Evolutionary conservation across 2,329 filamentous ascomycete species (phyloP).

Genomic region (Xylariaceae sp.): DNA sequence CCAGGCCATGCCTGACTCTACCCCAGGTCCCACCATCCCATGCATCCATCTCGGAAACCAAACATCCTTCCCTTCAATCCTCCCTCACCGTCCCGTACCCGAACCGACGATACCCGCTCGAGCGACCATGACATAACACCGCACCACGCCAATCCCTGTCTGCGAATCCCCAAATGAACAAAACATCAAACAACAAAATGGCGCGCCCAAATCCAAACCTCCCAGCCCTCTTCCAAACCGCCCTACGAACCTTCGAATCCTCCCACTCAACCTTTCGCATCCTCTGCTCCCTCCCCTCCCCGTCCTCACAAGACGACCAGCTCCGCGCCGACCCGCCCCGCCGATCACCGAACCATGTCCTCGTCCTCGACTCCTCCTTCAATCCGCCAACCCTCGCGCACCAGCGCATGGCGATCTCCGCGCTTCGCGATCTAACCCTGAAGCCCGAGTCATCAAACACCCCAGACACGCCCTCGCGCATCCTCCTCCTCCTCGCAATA

Average conservation of each 20-base stretch:
- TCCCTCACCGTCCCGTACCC: background rate
- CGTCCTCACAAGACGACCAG: background rate
- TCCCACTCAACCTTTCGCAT: slow-evolving; percentile 42
- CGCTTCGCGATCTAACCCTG: slow-evolving; percentile 25
- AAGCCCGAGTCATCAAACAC: background rate
- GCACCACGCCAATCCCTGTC: background rate
- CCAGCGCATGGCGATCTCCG: slow-evolving; percentile 50
- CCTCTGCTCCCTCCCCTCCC: slow-evolving; percentile 38
- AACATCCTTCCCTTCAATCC: background rate
- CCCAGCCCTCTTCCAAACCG: slow-evolving; percentile 39
- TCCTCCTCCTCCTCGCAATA: slow-evolving; percentile 56
- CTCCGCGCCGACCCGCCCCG: slow-evolving; percentile 20
- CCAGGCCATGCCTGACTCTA: background rate
- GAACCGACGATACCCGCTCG: too few species aligned
- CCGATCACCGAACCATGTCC: slow-evolving; percentile 35
- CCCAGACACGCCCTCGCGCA: slow-evolving; percentile 28
- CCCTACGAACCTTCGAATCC: slow-evolving; percentile 41
- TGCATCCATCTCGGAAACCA: background rate
- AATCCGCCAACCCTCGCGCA: slow-evolving; percentile 63
- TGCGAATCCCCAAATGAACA: background rate
- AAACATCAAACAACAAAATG: slow-evolving; percentile 13
- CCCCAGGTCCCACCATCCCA: background rate
- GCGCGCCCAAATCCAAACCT: slow-evolving; percentile 28
- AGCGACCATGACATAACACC: background rate
- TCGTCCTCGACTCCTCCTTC: slow-evolving; percentile 63